phyloP scores from a whole-genome alignment of 1,139 yeast genomes.

The Blastobotrys niveus region DNA sequence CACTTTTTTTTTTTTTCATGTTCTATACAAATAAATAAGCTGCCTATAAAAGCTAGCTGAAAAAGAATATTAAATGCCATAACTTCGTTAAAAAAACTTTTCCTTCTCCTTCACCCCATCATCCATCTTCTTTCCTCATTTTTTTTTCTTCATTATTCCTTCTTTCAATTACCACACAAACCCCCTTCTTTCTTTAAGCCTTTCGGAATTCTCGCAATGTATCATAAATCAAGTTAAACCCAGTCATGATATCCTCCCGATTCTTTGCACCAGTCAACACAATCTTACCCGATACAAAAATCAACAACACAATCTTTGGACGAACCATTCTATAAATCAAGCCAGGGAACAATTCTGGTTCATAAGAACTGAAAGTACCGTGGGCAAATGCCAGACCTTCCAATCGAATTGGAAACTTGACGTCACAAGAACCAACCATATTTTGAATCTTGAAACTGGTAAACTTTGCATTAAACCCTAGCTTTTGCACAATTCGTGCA shows the following conservation, averaged over 20 bases:
- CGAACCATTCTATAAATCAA: constrained; percentile 98
- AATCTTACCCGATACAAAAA: constrained; percentile 95
- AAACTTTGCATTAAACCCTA: constrained; percentile 86
- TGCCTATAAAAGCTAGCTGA: too few relatives aligned
- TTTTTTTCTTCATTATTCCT: background rate
- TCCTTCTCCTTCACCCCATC: background rate
- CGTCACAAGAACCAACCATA: constrained; percentile 96
- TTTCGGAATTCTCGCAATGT: constrained; percentile 97
- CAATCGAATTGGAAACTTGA: constrained; percentile 91
- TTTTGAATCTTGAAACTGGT: constrained; percentile 97
- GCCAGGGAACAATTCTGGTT: constrained; percentile 98
- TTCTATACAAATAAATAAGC: constrained; percentile 6
- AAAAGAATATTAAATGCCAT: too few relatives aligned
- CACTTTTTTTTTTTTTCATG: background rate
- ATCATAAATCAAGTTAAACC: constrained; percentile 96
- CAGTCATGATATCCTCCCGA: constrained; percentile 96
- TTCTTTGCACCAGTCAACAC: constrained; percentile 99
- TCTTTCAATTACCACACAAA: background rate
- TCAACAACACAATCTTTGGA: constrained; percentile 92
- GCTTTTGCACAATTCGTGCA: constrained; percentile 95
- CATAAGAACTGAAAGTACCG: constrained; percentile 98
- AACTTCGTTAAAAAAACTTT: too few relatives aligned
- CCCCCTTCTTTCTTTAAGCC: constrained; percentile 46
- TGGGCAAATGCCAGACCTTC: constrained; percentile 98
- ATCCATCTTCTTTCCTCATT: too few relatives aligned